A percentile compares a stretch with the other conserved stretches of the same genome.
Evolutionary conservation across 2,329 filamentous ascomycete species (phyloP).

Genomic region (Diplodia intermedia): DNA sequence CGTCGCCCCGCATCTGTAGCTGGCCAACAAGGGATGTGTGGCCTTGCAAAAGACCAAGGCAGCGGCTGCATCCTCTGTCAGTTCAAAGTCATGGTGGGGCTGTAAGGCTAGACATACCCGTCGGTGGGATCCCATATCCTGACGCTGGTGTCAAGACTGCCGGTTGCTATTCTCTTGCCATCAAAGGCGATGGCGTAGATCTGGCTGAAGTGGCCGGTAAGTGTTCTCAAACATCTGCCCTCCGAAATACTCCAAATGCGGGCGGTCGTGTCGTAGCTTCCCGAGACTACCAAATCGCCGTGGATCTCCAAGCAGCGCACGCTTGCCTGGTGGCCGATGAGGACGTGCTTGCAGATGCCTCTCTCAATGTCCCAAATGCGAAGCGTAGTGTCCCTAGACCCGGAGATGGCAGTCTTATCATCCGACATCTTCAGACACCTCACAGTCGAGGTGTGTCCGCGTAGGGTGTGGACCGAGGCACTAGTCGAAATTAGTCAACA

Average conservation of each 20-base stretch:
- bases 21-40: conserved; percentile 97
- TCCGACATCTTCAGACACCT: conserved; percentile 98
- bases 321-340: conserved; percentile 94
- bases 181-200: conserved; percentile 99
- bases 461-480: conserved; percentile 78
- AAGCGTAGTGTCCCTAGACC: conserved; percentile 91
- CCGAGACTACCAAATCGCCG: conserved; percentile 95
- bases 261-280: conserved; percentile 96
- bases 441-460: conserved; percentile 95
- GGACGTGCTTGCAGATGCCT: conserved; percentile 86
- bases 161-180: conserved; percentile 89
- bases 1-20: conserved; percentile 92
- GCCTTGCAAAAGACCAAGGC: conserved; percentile 90
- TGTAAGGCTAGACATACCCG: conserved; percentile 61
- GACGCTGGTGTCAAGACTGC: conserved; percentile 94
- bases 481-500: conserved; percentile 52
- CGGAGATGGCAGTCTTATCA: conserved; percentile 90
- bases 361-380: conserved; percentile 93
- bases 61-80: conserved; percentile 45
- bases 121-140: conserved; percentile 93
- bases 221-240: conserved; percentile 86
- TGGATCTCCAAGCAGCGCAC: conserved; percentile 95
- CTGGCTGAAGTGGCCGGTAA: conserved; percentile 95
- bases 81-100: conserved; percentile 47
- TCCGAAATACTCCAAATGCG: conserved; percentile 98